Evolutionary conservation across 805 yeast species (phyloP), one percentile per base, ranked within the genome.

Genomic region (Sugiyamaella lignohabitans): DNA sequence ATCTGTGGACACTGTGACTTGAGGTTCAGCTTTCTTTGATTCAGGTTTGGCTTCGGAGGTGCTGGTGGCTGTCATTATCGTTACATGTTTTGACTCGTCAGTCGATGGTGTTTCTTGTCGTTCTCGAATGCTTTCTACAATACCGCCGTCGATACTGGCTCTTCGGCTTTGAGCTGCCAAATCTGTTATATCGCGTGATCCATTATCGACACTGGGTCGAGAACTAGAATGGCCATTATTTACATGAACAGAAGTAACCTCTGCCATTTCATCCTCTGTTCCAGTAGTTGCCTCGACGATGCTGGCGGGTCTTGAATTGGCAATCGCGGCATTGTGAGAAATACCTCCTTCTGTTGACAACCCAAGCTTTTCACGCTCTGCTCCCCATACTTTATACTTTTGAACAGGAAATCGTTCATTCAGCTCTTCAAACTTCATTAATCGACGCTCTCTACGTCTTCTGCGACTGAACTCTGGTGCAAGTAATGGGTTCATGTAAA

Each of bases 331-430:
- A 11, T 32, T 38, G 6, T 19, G 16, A 21, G 47, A 38, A 11
- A 52, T 49, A 16, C 57, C 59, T 17, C 59, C 60, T n/a, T 43
- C 47, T 6, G 46, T 21, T 4, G 51, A 34, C 21, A 46, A 17
- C 2, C 57, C 59, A 18, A 21, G 51, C 30, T 38, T 32, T 34
- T 55, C 58, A 2, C 61, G 57, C 43, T 54, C 54, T 14, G 43
- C 47, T 6, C 59, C 49, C 67, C 68, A 64, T 17, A 40, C 47
- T 39, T 57, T 54, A 50, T 64, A 64, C 42, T 53, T 59, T 36
- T 47, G 48, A 5, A 52, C 57, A 5, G 68, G 68, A 49, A 65
- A 65, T 37, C 57, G 47, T 34, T 51, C 53, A 45, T 64, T 55
- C 39, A 65, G 44, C 30, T 57, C 60, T 6, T 52, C 62, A n/a